phyloP scores from a whole-genome alignment of 306 rosid species.

The Luffa aegyptiaca region DNA sequence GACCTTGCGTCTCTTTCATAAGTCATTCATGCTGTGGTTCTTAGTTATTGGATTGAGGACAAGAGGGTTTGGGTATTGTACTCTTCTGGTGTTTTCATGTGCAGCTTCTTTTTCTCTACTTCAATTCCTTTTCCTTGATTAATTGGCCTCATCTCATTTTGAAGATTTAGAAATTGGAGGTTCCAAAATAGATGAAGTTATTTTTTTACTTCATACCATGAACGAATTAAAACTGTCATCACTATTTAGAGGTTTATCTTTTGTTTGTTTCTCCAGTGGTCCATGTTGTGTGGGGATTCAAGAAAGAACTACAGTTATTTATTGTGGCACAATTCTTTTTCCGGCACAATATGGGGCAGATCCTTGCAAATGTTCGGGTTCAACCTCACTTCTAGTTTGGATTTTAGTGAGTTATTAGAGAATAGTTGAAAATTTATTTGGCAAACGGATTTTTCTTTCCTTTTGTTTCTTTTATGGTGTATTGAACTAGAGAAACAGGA shows the following conservation, averaged over 20 bases:
- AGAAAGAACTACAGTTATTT: background rate
- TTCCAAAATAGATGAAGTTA: background rate
- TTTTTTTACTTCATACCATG: background rate
- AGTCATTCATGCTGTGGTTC: background rate
- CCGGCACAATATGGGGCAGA: background rate
- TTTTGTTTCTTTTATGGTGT: background rate
- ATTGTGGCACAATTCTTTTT: background rate
- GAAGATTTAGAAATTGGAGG: background rate
- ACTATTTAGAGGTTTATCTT: slow-evolving; percentile 3
- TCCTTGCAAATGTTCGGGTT: background rate
- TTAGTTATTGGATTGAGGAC: background rate
- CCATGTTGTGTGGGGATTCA: background rate
- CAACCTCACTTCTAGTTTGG: slow-evolving; percentile 5
- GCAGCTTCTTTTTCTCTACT: background rate
- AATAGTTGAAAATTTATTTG: background rate
- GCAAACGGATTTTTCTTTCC: background rate
- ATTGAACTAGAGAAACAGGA: background rate
- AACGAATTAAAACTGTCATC: background rate
- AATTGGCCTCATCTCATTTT: background rate
- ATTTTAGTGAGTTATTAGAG: background rate
- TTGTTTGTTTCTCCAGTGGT: background rate
- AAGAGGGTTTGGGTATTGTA: slow-evolving; percentile 1
- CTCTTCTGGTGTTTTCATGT: background rate
- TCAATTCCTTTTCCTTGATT: background rate
- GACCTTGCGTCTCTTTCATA: background rate